Conservation (phyloP, 208 protist genomes). For the Trypanosoma theileri region DNA sequence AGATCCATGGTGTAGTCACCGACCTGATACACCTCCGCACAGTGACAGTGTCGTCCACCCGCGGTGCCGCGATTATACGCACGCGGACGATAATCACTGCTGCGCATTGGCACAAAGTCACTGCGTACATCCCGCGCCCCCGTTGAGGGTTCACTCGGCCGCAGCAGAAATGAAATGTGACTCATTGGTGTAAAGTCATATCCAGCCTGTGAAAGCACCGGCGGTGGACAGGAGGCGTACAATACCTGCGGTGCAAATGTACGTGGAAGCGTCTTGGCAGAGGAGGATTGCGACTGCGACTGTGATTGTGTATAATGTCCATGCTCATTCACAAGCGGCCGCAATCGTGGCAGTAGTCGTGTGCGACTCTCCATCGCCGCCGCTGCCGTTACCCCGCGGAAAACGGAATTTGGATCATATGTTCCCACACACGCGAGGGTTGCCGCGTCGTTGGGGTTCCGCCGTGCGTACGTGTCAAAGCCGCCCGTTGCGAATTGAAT, state of each 20-base stretch:
- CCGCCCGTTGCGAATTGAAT: slow-evolving; percentile 77
- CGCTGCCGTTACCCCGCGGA: slow-evolving; percentile 45
- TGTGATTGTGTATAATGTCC: slow-evolving; percentile 47
- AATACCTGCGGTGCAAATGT: slow-evolving; percentile 78
- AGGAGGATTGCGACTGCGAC: background rate
- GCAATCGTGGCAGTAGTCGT: slow-evolving; percentile 52
- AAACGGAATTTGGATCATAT: slow-evolving; percentile 77
- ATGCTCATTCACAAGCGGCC: slow-evolving; percentile 49
- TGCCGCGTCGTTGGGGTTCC: slow-evolving; percentile 40
- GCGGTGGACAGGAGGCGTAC: slow-evolving; percentile 76
- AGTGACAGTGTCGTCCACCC: slow-evolving; percentile 81
- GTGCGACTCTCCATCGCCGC: slow-evolving; percentile 33
- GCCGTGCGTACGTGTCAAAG: slow-evolving; percentile 68
- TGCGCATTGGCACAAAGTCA: slow-evolving; percentile 63
- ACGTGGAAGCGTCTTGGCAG: slow-evolving; percentile 40
- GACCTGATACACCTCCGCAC: slow-evolving; percentile 82
- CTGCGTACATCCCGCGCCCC: slow-evolving; percentile 75
- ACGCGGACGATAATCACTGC: slow-evolving; percentile 73
- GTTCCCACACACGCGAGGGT: slow-evolving; percentile 49
- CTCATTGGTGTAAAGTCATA: slow-evolving; percentile 87
- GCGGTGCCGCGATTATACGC: slow-evolving; percentile 61
- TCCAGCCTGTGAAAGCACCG: slow-evolving; percentile 72
- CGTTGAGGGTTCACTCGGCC: slow-evolving; percentile 49
- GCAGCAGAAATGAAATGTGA: slow-evolving; percentile 69
- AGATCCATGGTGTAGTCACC: slow-evolving; percentile 88